A percentile compares a stretch with the other conserved stretches of the same genome.
Evolutionary conservation across 495 filamentous ascomycete species (phyloP).

Genomic region (Elaphomyces granulatus): DNA sequence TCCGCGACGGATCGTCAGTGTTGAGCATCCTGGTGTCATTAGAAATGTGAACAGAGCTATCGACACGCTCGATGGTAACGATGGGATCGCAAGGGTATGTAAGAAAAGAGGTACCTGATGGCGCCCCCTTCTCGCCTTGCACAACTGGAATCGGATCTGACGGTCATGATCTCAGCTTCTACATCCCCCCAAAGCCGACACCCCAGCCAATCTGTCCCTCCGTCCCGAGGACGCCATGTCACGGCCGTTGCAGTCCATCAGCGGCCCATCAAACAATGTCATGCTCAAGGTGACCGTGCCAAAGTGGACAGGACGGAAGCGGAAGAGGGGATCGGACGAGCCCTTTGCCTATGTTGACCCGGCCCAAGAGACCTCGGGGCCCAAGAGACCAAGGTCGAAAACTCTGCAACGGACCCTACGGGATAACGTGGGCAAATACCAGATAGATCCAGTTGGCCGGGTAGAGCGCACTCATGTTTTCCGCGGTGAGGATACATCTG

Average conservation of each 20-base stretch:
- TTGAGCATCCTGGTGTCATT: constrained; percentile 83
- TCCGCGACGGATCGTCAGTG: constrained; percentile 46
- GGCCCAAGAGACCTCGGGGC: constrained; percentile 2
- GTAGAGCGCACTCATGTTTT: constrained; percentile 77
- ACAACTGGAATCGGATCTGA: no score
- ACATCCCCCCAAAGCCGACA: constrained; percentile 25
- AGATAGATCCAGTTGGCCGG: constrained; percentile 53
- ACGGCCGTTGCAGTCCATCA: constrained; percentile 57
- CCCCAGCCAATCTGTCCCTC: constrained; percentile 44
- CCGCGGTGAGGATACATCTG: constrained; percentile 37
- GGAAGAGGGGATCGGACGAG: constrained; percentile 55
- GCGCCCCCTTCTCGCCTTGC: neutral
- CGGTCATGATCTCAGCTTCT: constrained; percentile 25
- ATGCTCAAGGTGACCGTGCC: constrained; percentile 79
- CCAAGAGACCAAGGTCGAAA: constrained; percentile 17
- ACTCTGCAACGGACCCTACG: constrained; percentile 48
- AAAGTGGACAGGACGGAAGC: constrained; percentile 69
- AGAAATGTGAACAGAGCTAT: constrained; percentile 70
- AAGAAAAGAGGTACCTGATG: neutral
- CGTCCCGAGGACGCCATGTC: constrained; percentile 64
- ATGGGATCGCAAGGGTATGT: constrained; percentile 48
- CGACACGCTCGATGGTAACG: constrained; percentile 56
- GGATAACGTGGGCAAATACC: constrained; percentile 57
- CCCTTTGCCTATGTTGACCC: constrained; percentile 35
- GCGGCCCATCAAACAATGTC: constrained; percentile 58